phyloP scores from a whole-genome alignment of 1,284 basidiomycete species.

The Amylostereum chailletii region DNA sequence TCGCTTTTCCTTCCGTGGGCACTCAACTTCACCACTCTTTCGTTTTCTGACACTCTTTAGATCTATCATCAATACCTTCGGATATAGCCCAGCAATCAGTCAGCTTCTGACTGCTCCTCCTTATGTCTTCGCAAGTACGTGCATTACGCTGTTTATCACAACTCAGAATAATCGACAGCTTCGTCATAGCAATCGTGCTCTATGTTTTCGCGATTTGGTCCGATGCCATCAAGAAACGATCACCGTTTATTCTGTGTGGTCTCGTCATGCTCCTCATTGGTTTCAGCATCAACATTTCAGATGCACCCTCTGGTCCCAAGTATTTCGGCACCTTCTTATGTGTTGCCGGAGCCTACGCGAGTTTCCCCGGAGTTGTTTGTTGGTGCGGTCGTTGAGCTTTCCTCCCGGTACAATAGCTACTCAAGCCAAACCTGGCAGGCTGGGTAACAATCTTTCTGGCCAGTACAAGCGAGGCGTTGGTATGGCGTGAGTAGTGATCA shows the following conservation, averaged over 20 bases:
- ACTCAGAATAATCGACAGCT: neutral
- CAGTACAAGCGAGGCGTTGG: slow-evolving; percentile 61
- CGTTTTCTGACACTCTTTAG: slow-evolving; percentile 20
- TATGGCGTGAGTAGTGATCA: slow-evolving; percentile 30
- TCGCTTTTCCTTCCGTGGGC: slow-evolving; percentile 60
- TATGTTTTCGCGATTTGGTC: slow-evolving; percentile 47
- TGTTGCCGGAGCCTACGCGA: slow-evolving; percentile 51
- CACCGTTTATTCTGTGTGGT: slow-evolving; percentile 50
- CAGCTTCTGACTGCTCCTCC: slow-evolving; percentile 63
- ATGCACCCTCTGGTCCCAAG: slow-evolving; percentile 40
- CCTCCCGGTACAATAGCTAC: neutral
- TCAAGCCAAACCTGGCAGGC: slow-evolving; percentile 22
- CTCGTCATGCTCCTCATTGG: slow-evolving; percentile 48
- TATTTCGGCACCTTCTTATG: slow-evolving; percentile 64
- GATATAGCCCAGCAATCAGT: slow-evolving; percentile 44
- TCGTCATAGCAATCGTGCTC: slow-evolving; percentile 37
- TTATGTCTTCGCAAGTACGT: neutral
- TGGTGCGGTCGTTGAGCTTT: slow-evolving; percentile 35
- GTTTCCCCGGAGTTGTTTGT: slow-evolving; percentile 54
- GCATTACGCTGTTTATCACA: neutral
- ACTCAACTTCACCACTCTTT: neutral
- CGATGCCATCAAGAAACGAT: slow-evolving; percentile 48
- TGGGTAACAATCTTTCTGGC: slow-evolving; percentile 52
- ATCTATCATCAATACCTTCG: slow-evolving; percentile 60
- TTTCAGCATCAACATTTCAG: slow-evolving; percentile 56